A percentile compares a stretch with the other conserved stretches of the same genome.
These are phyloP conservation scores for Cupressus sempervirens DNA, from an alignment of 75 land plant genomes.

Conservation along the genomic window DNA sequence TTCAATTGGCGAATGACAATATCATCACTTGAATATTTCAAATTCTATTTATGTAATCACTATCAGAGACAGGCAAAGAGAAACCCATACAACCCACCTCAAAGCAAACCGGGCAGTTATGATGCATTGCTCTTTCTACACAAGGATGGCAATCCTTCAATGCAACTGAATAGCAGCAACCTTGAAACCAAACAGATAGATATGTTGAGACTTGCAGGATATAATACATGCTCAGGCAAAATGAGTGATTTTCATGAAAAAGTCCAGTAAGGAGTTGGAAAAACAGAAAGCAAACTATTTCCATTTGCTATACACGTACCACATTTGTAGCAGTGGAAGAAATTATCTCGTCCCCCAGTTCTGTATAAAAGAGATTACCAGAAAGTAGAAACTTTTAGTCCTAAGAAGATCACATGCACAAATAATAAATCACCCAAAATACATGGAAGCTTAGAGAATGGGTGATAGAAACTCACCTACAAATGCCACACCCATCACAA, in stretches of 20 bases:
- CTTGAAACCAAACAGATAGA: conserved; percentile 17
- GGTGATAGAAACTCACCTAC: conserved; percentile 35
- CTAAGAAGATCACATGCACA: background rate
- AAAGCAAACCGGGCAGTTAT: conserved; percentile 93
- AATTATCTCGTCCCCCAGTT: conserved; percentile 81
- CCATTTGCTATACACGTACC: conserved; percentile 25
- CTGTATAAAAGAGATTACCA: conserved; percentile 29
- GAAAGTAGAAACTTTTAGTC: background rate
- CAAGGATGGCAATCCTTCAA: conserved; percentile 69
- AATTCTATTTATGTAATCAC: background rate
- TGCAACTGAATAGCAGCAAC: conserved; percentile 70
- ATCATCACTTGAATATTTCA: background rate
- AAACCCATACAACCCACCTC: conserved; percentile 43
- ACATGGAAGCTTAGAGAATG: background rate
- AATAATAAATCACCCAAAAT: background rate
- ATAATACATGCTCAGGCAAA: background rate
- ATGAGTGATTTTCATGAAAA: background rate
- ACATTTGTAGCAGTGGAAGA: conserved; percentile 82
- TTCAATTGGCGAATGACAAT: background rate
- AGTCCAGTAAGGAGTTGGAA: background rate
- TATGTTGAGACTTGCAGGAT: background rate
- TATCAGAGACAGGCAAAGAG: background rate
- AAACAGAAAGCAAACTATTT: background rate
- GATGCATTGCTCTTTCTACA: conserved; percentile 96
- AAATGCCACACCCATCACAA: conserved; percentile 79